Percentiles rank a stretch among this genome's conserved stretches.
These are phyloP conservation scores for Limonium bicolor DNA, from an alignment of 148 eudicot species.

Conservation along the genomic window DNA sequence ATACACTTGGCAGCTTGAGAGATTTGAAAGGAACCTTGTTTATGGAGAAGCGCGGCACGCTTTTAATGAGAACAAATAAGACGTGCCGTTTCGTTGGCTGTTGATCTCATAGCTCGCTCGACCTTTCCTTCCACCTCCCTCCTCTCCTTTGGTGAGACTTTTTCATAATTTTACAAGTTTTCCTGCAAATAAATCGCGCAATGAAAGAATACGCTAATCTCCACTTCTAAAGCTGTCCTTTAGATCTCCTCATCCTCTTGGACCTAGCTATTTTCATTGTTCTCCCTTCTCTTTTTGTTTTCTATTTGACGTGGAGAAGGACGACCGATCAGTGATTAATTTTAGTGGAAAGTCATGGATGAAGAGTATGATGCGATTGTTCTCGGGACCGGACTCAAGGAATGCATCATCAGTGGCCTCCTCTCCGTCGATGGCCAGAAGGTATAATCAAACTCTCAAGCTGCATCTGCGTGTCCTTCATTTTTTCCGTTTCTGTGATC, in stretches of 20 bases:
- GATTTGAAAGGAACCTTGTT: neutral
- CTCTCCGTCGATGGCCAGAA: conserved; percentile 43
- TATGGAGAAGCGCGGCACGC: too few species aligned
- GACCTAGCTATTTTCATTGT: neutral
- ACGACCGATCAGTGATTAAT: neutral
- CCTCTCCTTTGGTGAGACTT: conserved; percentile 4
- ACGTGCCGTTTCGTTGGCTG: too few species aligned
- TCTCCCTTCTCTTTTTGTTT: neutral
- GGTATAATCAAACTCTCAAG: conserved; percentile 12
- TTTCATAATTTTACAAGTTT: too few species aligned
- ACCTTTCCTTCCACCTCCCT: neutral
- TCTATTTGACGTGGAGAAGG: too few species aligned
- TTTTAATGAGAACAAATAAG: too few species aligned
- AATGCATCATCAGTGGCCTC: conserved; percentile 49
- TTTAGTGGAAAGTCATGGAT: conserved; percentile 15
- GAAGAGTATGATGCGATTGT: conserved; percentile 43
- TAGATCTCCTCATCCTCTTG: neutral
- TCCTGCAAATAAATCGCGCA: too few species aligned
- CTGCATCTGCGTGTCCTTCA: neutral
- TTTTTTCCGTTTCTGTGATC: neutral
- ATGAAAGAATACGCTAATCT: neutral
- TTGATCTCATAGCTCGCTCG: conserved; percentile 1
- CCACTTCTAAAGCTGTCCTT: neutral
- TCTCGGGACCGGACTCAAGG: conserved; percentile 45
- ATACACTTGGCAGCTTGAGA: conserved; percentile 2